Evolutionary conservation across 257 asterid genomes (phyloP).

Genomic region (Vinca minor): DNA sequence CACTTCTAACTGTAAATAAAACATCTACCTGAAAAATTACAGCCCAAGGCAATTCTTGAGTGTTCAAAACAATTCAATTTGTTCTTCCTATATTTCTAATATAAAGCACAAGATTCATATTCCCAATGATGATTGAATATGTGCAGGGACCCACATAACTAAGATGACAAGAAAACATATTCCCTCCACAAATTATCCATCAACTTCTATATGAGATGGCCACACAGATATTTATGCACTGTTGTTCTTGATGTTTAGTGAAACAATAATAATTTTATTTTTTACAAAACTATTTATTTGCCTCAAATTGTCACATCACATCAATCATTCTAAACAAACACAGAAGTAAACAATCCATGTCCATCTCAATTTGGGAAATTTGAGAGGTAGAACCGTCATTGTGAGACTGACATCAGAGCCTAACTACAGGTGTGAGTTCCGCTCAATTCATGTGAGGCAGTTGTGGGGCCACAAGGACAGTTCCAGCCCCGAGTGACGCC

Average conservation of each 20-base stretch:
- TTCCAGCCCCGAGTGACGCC: no score
- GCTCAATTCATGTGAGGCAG: no score
- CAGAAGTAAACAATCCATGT: not conserved
- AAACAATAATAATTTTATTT: not conserved
- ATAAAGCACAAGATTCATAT: not conserved
- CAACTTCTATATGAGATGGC: not conserved
- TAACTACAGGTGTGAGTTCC: no score
- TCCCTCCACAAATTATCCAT: not conserved
- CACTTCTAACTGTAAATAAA: not conserved
- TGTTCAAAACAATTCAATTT: not conserved
- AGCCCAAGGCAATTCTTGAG: not conserved
- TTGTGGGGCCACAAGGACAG: no score
- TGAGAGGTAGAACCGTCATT: no score
- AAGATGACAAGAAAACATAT: not conserved
- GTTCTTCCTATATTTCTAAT: not conserved
- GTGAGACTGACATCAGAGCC: no score
- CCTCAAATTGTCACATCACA: slow-evolving; percentile 1
- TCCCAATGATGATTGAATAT: not conserved
- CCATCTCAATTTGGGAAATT: no score
- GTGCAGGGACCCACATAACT: not conserved
- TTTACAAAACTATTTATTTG: not conserved
- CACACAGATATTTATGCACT: slow-evolving; percentile 1
- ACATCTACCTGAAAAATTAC: not conserved
- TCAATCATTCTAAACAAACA: not conserved
- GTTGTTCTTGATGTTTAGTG: not conserved